These are phyloP conservation scores for Hyaloperonospora arabidopsidis DNA, from an alignment of 352 stramenopile species.

Conservation along the genomic window DNA sequence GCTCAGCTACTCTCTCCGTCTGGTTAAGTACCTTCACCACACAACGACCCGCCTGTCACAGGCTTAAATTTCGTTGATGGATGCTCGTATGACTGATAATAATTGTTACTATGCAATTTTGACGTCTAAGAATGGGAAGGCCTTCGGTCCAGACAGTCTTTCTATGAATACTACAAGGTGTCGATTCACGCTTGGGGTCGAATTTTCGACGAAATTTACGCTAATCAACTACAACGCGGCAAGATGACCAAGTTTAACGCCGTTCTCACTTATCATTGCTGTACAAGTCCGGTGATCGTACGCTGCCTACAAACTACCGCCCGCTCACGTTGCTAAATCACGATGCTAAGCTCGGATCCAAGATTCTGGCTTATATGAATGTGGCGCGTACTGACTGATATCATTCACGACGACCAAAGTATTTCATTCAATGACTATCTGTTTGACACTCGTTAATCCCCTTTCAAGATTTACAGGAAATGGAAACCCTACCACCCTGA, in stretches of 20 bases:
- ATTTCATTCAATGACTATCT: too few species aligned
- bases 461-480: too few species aligned
- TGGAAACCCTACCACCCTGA: too few species aligned
- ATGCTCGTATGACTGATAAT: not conserved
- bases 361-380: too few species aligned
- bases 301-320: too few species aligned
- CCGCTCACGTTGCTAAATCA: too few species aligned
- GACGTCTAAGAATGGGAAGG: constrained; percentile 11
- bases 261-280: constrained; percentile 11
- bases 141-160: constrained; percentile 6
- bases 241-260: constrained; percentile 19
- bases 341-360: too few species aligned
- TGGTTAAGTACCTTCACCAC: not conserved
- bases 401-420: too few species aligned
- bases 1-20: not conserved
- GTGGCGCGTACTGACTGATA: too few species aligned
- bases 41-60: not conserved
- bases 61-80: not conserved
- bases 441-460: too few species aligned
- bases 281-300: constrained; percentile 1
- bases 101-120: not conserved
- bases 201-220: constrained; percentile 14
- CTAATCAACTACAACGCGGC: constrained; percentile 2
- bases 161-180: constrained; percentile 6
- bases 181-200: not conserved